Evolutionary conservation across 2,329 filamentous ascomycete genomes (phyloP), one percentile per base, ranked within the genome.

Genomic region (Botrytis medusae): DNA sequence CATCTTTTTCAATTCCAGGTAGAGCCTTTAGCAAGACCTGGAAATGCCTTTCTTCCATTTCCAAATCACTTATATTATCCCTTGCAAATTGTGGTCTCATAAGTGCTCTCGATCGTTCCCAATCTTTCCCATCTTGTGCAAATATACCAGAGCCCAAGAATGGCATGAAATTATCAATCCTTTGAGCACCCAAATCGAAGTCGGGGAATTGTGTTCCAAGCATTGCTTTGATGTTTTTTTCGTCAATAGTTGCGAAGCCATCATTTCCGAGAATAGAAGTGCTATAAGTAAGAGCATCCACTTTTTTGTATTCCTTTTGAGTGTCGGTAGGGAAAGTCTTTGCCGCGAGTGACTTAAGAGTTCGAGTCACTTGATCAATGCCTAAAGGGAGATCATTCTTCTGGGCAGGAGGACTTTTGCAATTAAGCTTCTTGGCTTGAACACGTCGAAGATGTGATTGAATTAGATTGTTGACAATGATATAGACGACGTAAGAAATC

Each of bases 21-120:
- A 91, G 82, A 87, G 89, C n/a, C 92, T 84, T 22, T 84, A 85
- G 71, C 86, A 83, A 73, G 62, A 88, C 85, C 72, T 87, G 83
- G 3, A 93, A 85, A 81, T 95, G 92, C 29, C 85, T 84, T 79
- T 95, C 92, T 76, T 93, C 90, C 72, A 91, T 88, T 46, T 89
- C 85, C 48, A 95, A 84, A 79, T 95, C 92, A 51, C 90, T 89
- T 60, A 89, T 83, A 79, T 88, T 86, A 74, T 87, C 86, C 16
- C 86, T 81, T 9, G 85, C 83, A 75, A 89, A 89, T 75, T 86
- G 84, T 0, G 88, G 88, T 18, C 87, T 83, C 65, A 91, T 83
- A 80, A 89, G 83, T 12, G 84, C 83, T 18, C 80, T 63, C 0
- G 78, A 80, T 69, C 78, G 78, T 61, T 79, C 77, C 80, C 80